Conservation (phyloP, 106 monocot genomes). For the Dendrobium officinale region DNA sequence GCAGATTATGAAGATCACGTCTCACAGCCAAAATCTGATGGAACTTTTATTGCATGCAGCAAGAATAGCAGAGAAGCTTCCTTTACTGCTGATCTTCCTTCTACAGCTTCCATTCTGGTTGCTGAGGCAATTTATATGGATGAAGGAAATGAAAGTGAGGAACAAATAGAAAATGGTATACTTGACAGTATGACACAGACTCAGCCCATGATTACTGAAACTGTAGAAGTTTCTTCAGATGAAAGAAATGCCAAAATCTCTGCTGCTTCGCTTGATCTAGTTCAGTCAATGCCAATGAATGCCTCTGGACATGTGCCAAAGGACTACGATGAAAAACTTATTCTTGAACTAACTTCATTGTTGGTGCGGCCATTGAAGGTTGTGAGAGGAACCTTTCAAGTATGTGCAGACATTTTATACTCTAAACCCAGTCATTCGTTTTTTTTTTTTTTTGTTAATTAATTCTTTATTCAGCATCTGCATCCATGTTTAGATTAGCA, state of each 20-base stretch:
- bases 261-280: slow-evolving; percentile 34
- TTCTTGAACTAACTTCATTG: slow-evolving; percentile 72
- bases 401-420: slow-evolving; percentile 21
- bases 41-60: slow-evolving; percentile 15
- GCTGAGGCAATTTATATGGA: slow-evolving; percentile 69
- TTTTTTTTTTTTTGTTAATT: neutral
- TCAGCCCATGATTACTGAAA: slow-evolving; percentile 27
- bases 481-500: neutral
- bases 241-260: slow-evolving; percentile 32
- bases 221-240: slow-evolving; percentile 27
- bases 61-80: slow-evolving; percentile 30
- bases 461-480: neutral
- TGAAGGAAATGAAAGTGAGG: slow-evolving; percentile 62
- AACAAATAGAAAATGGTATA: slow-evolving; percentile 45
- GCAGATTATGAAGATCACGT: slow-evolving; percentile 70
- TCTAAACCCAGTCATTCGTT: neutral
- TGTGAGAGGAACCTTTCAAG: slow-evolving; percentile 83
- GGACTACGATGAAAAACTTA: slow-evolving; percentile 84
- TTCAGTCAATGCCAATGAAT: slow-evolving; percentile 29
- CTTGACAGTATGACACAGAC: slow-evolving; percentile 20
- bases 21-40: slow-evolving; percentile 23
- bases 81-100: slow-evolving; percentile 38
- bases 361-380: slow-evolving; percentile 89
- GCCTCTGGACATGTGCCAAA: slow-evolving; percentile 58
- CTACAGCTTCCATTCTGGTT: slow-evolving; percentile 61